Evolutionary conservation across 2,329 filamentous ascomycete species (phyloP), one percentile per base, ranked within the genome.

Genomic region (Lachnellula suecica): DNA sequence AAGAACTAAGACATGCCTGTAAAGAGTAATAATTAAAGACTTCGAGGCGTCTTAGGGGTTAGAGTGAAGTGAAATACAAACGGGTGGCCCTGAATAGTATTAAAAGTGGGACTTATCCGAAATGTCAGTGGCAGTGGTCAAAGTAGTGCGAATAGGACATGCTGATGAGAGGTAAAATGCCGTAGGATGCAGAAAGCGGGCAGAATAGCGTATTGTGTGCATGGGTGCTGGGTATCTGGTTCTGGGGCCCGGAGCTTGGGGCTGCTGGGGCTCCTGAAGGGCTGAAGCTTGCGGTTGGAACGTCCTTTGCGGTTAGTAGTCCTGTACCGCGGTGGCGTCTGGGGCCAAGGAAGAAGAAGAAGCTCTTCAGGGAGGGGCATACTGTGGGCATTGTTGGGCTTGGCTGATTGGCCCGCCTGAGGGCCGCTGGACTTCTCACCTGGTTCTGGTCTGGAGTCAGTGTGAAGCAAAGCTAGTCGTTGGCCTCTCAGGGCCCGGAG

Each of bases 91-190:
- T 45, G 47, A 44, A 53, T 38, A 52, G 35, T 44, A 50, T 54
- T 55, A 52, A 42, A 53, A 46, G 56, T 45, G 52, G 54, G 50
- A 52, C 58, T 51, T 40, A 41, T 60, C 58, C 60, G 56, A 63
- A 52, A 61, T 63, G 47, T 47, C 55, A 62, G 62, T 61, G 59
- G 57, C 58, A 63, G 56, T 50, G 53, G 56, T 52, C 54, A 54
- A 47, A 54, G 54, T 34, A 53, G 54, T 49, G 52, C 52, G 55
- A 50, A 56, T 49, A 35, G 37, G 51, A 27, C 20, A 48, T 49
- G 47, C 50, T 51, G 47, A 52, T 44, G 20, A 47, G 42, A 29
- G 38, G 20, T 17, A 25, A 50, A 42, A 55, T 51, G 52, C 52
- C 47, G 42, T 47, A 41, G 38, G 54, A 41, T 56, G 38, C 44